Evolutionary conservation across 495 filamentous ascomycete genomes (phyloP).

Genomic region (Penicillium cosmopolitanum): DNA sequence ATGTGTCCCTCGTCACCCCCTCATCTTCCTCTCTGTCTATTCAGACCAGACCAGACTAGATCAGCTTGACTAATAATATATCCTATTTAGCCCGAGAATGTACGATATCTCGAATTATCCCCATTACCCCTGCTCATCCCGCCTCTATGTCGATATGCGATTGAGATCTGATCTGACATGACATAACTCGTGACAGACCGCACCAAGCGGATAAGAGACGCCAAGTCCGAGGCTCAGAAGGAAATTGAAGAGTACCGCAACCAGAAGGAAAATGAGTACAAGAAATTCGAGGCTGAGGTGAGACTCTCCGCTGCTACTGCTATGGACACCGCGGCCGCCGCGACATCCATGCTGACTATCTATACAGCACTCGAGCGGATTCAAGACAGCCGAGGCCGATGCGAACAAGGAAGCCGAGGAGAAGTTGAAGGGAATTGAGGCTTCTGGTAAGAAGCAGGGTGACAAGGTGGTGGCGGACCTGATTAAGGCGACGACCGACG

Average conservation of each 20-base stretch:
- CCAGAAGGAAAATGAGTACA: conserved; percentile 91
- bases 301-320: conserved; percentile 9
- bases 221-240: conserved; percentile 92
- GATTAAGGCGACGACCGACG: conserved; percentile 75
- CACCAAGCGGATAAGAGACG: conserved; percentile 95
- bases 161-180: conserved; percentile 16
- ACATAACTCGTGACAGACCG: conserved; percentile 68
- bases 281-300: conserved; percentile 93
- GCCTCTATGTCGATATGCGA: conserved; percentile 7
- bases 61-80: neutral
- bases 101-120: conserved; percentile 38
- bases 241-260: conserved; percentile 95
- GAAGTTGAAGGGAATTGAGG: conserved; percentile 81
- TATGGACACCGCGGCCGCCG: no score
- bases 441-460: conserved; percentile 75
- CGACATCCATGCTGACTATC: neutral
- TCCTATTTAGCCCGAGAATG: conserved; percentile 69
- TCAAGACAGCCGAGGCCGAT: conserved; percentile 85
- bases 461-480: conserved; percentile 80
- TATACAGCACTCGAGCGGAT: conserved; percentile 77
- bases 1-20: conserved; percentile 6
- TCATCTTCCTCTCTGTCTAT: neutral
- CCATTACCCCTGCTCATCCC: neutral
- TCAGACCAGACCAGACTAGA: neutral
- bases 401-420: conserved; percentile 79